phyloP scores from a whole-genome alignment of 495 filamentous ascomycete species.

The Schizothecium vesticola region DNA sequence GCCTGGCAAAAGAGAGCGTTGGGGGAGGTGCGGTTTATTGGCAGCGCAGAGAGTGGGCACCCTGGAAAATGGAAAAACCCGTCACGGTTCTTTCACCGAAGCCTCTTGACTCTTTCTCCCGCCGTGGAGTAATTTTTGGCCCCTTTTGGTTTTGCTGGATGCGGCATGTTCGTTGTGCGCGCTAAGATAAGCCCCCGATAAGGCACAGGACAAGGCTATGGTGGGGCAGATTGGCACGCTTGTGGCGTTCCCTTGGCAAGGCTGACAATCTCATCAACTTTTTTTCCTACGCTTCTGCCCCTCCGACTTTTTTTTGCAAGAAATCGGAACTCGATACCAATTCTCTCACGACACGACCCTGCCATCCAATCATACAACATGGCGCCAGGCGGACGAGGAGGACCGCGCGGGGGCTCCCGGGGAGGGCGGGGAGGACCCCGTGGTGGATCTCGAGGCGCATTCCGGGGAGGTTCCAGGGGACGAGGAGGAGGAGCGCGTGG shows the following conservation, averaged over 20 bases:
- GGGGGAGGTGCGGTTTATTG: background rate
- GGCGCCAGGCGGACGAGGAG: constrained; percentile 27
- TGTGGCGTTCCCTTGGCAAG: constrained; percentile 17
- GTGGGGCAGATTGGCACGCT: background rate
- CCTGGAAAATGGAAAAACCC: constrained; percentile 14
- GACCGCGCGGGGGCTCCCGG: constrained; percentile 20
- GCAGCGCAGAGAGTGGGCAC: background rate
- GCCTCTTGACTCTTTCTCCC: constrained; percentile 14
- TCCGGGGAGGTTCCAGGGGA: constrained; percentile 7
- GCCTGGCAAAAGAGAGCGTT: constrained; percentile 7
- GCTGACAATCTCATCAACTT: constrained; percentile 24
- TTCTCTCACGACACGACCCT: background rate
- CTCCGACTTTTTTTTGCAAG: constrained; percentile 12
- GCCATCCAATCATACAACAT: constrained; percentile 5
- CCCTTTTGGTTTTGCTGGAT: constrained; percentile 25
- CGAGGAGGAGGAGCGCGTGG: constrained; percentile 20
- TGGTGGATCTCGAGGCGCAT: constrained; percentile 24
- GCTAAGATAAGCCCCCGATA: constrained; percentile 35
- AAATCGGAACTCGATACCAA: background rate
- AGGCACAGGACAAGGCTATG: constrained; percentile 4
- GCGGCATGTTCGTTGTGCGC: constrained; percentile 35
- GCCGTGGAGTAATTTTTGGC: constrained; percentile 23
- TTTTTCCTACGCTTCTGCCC: constrained; percentile 3
- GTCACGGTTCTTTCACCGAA: constrained; percentile 10
- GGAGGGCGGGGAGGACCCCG: constrained; percentile 17